phyloP scores from a whole-genome alignment of 208 protist genomes.

The Plasmodiophora brassicae region DNA sequence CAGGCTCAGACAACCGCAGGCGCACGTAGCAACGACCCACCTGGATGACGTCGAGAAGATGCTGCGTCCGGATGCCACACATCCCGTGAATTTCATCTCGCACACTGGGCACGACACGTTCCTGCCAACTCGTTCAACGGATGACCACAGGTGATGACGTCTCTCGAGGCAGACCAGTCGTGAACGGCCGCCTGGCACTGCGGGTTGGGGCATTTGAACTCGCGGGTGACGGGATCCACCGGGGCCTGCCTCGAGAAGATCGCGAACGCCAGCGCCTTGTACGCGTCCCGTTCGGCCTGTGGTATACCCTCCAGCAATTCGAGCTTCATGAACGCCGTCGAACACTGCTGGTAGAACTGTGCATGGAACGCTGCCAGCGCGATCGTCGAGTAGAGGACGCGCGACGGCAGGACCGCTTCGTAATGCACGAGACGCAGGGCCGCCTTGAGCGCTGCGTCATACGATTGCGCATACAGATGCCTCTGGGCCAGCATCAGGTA shows the following conservation, averaged over 20 bases:
- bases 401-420: slow-evolving; percentile 78
- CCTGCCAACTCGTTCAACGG: not conserved
- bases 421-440: slow-evolving; percentile 76
- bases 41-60: not conserved
- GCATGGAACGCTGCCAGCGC: slow-evolving; percentile 81
- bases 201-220: slow-evolving; percentile 66
- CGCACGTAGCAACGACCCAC: not conserved
- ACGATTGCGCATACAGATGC: slow-evolving; percentile 64
- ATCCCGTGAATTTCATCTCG: slow-evolving; percentile 15
- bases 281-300: slow-evolving; percentile 38
- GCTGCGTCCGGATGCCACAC: not conserved
- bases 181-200: slow-evolving; percentile 74
- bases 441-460: slow-evolving; percentile 49
- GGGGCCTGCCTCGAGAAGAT: slow-evolving; percentile 41
- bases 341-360: slow-evolving; percentile 82
- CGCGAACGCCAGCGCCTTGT: not conserved
- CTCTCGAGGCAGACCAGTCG: slow-evolving; percentile 66
- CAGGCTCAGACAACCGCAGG: no score
- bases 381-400: slow-evolving; percentile 83
- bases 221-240: slow-evolving; percentile 63
- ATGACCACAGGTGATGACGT: not conserved
- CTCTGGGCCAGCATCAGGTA: slow-evolving; percentile 82
- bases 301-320: slow-evolving; percentile 69
- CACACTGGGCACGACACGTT: not conserved
- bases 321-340: slow-evolving; percentile 83